phyloP scores from a whole-genome alignment of 257 asterid genomes.

The Plantago ovata region DNA sequence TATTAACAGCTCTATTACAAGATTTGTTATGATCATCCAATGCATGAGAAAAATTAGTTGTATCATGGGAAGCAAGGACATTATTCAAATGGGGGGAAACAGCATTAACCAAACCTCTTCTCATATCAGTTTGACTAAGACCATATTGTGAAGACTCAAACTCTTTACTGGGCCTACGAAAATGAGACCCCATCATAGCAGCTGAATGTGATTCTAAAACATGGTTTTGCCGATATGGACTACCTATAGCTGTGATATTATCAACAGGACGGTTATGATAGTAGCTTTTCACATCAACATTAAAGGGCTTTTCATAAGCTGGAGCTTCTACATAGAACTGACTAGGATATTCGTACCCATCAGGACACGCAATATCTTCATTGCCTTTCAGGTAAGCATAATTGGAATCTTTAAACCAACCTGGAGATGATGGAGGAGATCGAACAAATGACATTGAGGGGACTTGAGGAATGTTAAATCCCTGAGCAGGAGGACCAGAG shows the following conservation, averaged over 20 bases:
- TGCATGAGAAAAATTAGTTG: slow-evolving; percentile 18
- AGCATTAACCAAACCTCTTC: slow-evolving; percentile 17
- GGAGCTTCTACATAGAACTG: slow-evolving; percentile 27
- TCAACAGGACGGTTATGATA: slow-evolving; percentile 32
- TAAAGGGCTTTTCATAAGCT: slow-evolving; percentile 26
- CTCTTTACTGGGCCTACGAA: too few relatives aligned
- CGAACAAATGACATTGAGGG: slow-evolving; percentile 29
- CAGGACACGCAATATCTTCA: slow-evolving; percentile 24
- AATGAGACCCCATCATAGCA: too few relatives aligned
- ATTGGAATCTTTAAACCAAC: slow-evolving; percentile 31
- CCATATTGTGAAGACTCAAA: too few relatives aligned
- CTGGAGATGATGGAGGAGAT: slow-evolving; percentile 39
- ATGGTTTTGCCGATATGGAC: slow-evolving; percentile 24
- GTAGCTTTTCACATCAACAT: slow-evolving; percentile 33
- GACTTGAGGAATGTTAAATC: slow-evolving; percentile 26
- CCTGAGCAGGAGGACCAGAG: slow-evolving; percentile 26
- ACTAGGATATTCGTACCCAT: slow-evolving; percentile 22
- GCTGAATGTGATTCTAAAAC: neutral
- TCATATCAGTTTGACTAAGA: slow-evolving; percentile 2
- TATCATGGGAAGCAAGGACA: slow-evolving; percentile 29
- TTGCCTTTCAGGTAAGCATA: slow-evolving; percentile 21
- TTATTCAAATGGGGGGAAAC: slow-evolving; percentile 30
- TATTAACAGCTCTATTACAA: slow-evolving; percentile 20
- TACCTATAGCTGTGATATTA: slow-evolving; percentile 21
- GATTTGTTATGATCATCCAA: slow-evolving; percentile 23